Conservation (phyloP, 345 rosid genomes). For the Gossypium australe region DNA sequence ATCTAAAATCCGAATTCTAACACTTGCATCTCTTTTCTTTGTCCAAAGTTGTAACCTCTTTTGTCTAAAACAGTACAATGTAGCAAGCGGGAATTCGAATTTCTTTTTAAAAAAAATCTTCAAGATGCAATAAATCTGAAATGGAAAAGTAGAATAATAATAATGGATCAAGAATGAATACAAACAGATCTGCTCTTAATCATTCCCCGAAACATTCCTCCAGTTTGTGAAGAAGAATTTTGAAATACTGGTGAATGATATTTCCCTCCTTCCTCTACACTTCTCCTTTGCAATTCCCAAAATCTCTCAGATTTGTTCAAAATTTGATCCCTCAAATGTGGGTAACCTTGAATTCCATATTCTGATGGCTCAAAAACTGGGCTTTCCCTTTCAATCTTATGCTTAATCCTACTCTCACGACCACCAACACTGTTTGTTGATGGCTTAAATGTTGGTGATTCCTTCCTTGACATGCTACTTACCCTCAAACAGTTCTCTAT, state of each 20-base stretch:
- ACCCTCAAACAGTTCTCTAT: slow-evolving; percentile 67
- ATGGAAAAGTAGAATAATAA: not conserved
- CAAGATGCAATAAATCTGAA: not conserved
- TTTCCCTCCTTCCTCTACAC: slow-evolving; percentile 13
- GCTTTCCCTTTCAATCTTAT: slow-evolving; percentile 34
- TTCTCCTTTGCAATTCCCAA: slow-evolving; percentile 20
- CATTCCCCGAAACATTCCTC: not conserved
- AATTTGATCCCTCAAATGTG: slow-evolving; percentile 52
- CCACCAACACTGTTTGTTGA: not conserved
- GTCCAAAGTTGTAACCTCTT: too few species aligned
- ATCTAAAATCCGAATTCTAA: too few species aligned
- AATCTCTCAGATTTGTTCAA: slow-evolving; percentile 22
- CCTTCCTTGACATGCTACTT: slow-evolving; percentile 27
- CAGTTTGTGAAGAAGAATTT: slow-evolving; percentile 25
- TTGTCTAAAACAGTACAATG: too few species aligned
- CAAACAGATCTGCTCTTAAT: slow-evolving; percentile 51
- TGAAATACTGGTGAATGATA: slow-evolving; percentile 42
- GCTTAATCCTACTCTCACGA: slow-evolving; percentile 12
- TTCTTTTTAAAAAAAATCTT: not conserved
- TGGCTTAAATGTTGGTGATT: slow-evolving; percentile 24
- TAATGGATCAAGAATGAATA: slow-evolving; percentile 33
- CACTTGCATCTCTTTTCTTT: too few species aligned
- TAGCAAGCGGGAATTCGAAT: not conserved
- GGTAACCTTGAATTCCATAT: slow-evolving; percentile 57
- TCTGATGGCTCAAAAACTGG: slow-evolving; percentile 71